Conservation (phyloP, 2,329 filamentous ascomycete genomes). For the Dothidotthia symphoricarpi region DNA sequence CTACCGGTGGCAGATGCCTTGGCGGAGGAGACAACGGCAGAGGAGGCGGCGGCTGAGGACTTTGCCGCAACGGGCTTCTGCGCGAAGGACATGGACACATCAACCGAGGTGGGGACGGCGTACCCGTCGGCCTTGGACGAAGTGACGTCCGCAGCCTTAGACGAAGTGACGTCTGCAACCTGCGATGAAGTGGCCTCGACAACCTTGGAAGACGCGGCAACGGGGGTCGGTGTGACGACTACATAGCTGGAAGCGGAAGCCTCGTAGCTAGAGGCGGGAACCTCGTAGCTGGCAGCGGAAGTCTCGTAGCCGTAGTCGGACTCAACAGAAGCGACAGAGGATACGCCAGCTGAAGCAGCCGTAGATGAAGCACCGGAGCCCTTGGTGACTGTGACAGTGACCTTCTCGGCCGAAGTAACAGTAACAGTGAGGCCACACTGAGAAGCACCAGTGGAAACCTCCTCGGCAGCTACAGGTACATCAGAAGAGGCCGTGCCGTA, state of each 20-base stretch:
- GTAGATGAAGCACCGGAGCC: constrained; percentile 16
- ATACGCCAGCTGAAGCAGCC: constrained; percentile 11
- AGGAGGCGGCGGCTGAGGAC: constrained; percentile 7
- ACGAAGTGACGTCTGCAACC: constrained; percentile 10
- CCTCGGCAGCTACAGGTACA: constrained; percentile 17
- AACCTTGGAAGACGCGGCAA: constrained; percentile 2
- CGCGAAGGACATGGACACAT: constrained; percentile 7
- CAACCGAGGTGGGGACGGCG: constrained; percentile 8
- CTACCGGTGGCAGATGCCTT: constrained; percentile 19
- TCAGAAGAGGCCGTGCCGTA: constrained; percentile 21
- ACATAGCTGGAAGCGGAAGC: constrained; percentile 13
- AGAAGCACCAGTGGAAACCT: constrained; percentile 20
- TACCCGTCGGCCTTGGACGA: constrained; percentile 17
- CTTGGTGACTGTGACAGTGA: constrained; percentile 44
- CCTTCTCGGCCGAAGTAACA: constrained; percentile 43
- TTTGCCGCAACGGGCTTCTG: constrained; percentile 10
- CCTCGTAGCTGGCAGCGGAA: constrained; percentile 8
- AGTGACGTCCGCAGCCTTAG: constrained; percentile 5
- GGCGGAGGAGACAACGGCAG: constrained; percentile 16
- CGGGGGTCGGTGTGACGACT: constrained; percentile 11
- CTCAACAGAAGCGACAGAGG: constrained; percentile 12
- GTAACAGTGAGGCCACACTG: constrained; percentile 35
- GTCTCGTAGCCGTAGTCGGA: constrained; percentile 9
- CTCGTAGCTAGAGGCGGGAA: constrained; percentile 7
- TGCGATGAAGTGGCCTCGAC: constrained; percentile 5